phyloP scores from a whole-genome alignment of 2,329 filamentous ascomycete species.

The Arthrobotrys iridis region DNA sequence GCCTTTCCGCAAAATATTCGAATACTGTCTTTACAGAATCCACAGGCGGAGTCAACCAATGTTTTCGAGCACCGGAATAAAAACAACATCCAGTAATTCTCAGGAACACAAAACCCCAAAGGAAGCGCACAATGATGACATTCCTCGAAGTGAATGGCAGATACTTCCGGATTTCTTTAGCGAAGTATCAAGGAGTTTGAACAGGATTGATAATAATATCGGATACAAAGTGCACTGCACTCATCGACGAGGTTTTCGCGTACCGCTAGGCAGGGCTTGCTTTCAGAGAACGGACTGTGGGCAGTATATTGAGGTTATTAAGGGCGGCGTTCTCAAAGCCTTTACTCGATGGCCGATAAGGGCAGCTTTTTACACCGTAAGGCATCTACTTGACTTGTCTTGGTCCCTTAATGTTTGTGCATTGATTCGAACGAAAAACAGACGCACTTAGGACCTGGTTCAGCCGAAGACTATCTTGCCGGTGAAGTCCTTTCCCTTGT shows the following conservation, averaged over 20 bases:
- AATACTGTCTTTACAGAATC: slow-evolving; percentile 37
- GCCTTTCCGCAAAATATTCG: slow-evolving; percentile 31
- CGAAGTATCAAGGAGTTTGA: slow-evolving; percentile 39
- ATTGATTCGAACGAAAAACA: slow-evolving; percentile 5
- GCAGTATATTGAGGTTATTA: slow-evolving; percentile 42
- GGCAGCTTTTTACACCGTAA: slow-evolving; percentile 44
- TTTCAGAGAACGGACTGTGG: slow-evolving; percentile 47
- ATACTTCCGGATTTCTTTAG: slow-evolving; percentile 48
- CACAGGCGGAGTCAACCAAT: slow-evolving; percentile 25
- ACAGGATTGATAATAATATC: slow-evolving; percentile 33
- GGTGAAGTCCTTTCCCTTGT: slow-evolving; percentile 44
- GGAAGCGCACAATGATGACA: slow-evolving; percentile 4
- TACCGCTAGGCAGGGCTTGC: slow-evolving; percentile 30
- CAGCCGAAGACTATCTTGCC: slow-evolving; percentile 33
- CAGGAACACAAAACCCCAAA: slow-evolving; percentile 3
- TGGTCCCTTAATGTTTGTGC: too few relatives aligned
- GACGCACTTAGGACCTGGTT: slow-evolving; percentile 36
- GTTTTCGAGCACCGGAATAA: slow-evolving; percentile 19
- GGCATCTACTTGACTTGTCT: neutral
- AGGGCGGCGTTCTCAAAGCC: slow-evolving; percentile 28
- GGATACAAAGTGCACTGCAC: slow-evolving; percentile 47
- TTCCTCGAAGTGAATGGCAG: slow-evolving; percentile 30
- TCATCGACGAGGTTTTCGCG: slow-evolving; percentile 38
- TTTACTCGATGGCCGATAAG: slow-evolving; percentile 48
- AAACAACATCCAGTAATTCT: neutral